Evolutionary conservation across 1,284 basidiomycete species (phyloP), one percentile per base, ranked within the genome.

Genomic region (Naganishia cerealis): DNA sequence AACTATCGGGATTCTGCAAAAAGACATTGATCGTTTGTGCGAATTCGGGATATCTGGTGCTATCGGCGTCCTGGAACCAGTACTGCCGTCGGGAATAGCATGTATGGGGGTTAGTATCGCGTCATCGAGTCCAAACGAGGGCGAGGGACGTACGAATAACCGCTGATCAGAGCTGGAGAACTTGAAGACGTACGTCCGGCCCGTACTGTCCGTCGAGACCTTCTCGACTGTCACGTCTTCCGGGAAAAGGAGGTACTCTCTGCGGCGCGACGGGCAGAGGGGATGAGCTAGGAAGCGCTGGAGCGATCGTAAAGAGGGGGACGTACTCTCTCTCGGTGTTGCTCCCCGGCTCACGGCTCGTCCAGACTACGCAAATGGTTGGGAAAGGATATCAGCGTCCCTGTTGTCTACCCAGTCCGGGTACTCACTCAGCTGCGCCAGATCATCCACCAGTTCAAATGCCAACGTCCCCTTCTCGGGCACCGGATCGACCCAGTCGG

Each of bases 241-340:
- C n/a, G 77, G 78, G 72, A 81, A 80, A 71, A 81, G 73, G 70
- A 81, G 75, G 33, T 78, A 73, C 57, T 80, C 77, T 77, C 79
- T 62, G 21, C 21, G 59, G 54, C 39, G n/a, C 46, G 9, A 7
- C 3, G 13, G 46, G 46, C n/a, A 24, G 38, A 48, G 50, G 16
- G 26, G 18, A 18, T 12, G 24, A 33, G 54, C 18, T 57, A 70
- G 53, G 70, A 66, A 52, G 1, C 7, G 38, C n/a, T 29, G 8
- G 2, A n/a, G 16, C 24, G 16, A 8, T 43, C 13, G 12, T 50
- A 18, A n/a, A 18, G 38, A 4, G 33, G 57, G 9, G 39, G n/a
- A 63, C 78, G 65, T 40, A 80, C 79, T 80, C 78, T 57, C 65
- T 24, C 63, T 79, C 77, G 21, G 72, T 70, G 29, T 58, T 65